phyloP scores from a whole-genome alignment of 2,329 filamentous ascomycete species.

The Beauveria scarabaeidicola region DNA sequence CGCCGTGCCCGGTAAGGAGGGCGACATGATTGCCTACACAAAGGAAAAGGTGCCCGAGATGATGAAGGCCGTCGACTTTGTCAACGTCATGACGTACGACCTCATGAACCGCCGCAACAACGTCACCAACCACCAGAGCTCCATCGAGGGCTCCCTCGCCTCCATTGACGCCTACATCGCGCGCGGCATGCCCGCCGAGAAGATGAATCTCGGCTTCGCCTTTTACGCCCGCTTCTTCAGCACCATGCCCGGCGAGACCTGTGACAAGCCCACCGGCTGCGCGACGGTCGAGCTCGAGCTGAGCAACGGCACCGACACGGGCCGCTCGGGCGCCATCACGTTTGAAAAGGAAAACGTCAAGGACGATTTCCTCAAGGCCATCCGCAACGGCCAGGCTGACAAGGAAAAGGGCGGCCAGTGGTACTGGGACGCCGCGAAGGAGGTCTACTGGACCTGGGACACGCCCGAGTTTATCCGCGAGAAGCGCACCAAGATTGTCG shows the following conservation, averaged over 20 bases:
- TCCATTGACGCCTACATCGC: slow-evolving; percentile 51
- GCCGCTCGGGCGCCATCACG: slow-evolving; percentile 34
- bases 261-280: slow-evolving; percentile 46
- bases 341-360: slow-evolving; percentile 28
- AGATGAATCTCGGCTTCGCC: slow-evolving; percentile 58
- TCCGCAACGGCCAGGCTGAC: slow-evolving; percentile 32
- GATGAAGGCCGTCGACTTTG: slow-evolving; percentile 51
- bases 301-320: slow-evolving; percentile 49
- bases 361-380: slow-evolving; percentile 31
- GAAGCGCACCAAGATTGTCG: slow-evolving; percentile 39
- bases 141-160: slow-evolving; percentile 44
- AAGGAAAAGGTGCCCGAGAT: slow-evolving; percentile 47
- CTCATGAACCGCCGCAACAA: slow-evolving; percentile 65
- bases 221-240: slow-evolving; percentile 64
- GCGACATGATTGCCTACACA: slow-evolving; percentile 63
- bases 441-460: slow-evolving; percentile 49
- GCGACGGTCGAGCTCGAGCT: slow-evolving; percentile 51
- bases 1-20: slow-evolving; percentile 53
- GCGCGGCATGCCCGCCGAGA: slow-evolving; percentile 44
- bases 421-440: slow-evolving; percentile 38
- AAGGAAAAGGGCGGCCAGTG: slow-evolving; percentile 44
- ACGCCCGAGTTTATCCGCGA: slow-evolving; percentile 36
- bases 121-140: slow-evolving; percentile 55
- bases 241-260: slow-evolving; percentile 38
- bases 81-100: slow-evolving; percentile 68